Conservation (phyloP, 2,329 filamentous ascomycete species). For the Colletotrichum limetticola region DNA sequence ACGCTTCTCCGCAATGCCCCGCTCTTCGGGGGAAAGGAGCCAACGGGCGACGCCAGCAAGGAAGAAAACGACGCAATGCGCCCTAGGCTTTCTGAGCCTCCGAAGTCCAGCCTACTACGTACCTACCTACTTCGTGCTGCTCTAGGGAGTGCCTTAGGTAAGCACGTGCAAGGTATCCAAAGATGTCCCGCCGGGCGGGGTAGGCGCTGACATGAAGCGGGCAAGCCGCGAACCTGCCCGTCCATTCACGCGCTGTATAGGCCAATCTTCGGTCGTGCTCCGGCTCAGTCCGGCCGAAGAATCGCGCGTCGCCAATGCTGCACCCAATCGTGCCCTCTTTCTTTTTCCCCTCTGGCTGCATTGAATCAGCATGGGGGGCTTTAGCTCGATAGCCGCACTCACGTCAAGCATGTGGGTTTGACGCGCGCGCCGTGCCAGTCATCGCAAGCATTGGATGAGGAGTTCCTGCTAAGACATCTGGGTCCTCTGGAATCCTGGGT, state of each 20-base stretch:
- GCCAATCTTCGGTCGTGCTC: constrained; percentile 18
- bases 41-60: constrained; percentile 13
- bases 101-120: too few species aligned
- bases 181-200: background rate
- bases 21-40: constrained; percentile 15
- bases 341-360: background rate
- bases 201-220: constrained; percentile 9
- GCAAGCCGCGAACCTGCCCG: background rate
- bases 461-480: background rate
- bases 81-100: background rate
- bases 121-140: too few species aligned
- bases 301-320: constrained; percentile 4
- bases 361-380: background rate
- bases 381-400: background rate
- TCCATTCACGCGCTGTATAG: constrained; percentile 15
- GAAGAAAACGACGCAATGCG: constrained; percentile 18
- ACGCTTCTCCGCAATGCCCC: constrained; percentile 24
- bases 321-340: background rate
- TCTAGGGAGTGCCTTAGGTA: too few species aligned
- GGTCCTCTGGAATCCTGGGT: constrained; percentile 2
- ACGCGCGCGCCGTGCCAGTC: background rate
- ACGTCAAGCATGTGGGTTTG: constrained; percentile 14
- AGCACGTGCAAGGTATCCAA: background rate
- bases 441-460: constrained; percentile 13
- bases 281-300: constrained; percentile 24